phyloP scores from a whole-genome alignment of 1,284 basidiomycete genomes.

The Ceraceosorus bombacis region DNA sequence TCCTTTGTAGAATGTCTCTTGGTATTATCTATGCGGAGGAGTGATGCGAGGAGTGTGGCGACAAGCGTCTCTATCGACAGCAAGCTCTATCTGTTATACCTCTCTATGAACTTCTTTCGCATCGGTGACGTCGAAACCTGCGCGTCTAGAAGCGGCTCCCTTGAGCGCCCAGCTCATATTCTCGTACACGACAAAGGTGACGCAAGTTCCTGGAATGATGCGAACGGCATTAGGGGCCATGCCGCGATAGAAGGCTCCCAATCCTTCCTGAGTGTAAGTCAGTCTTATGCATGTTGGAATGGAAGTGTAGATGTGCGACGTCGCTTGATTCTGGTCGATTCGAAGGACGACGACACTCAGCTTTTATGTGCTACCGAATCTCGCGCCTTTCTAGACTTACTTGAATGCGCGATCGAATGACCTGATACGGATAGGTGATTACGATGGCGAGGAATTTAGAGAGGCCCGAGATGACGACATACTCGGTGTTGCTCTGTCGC shows the following conservation, averaged over 20 bases:
- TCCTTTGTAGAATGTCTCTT: too few relatives aligned
- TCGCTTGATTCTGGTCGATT: constrained; percentile 52
- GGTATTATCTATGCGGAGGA: too few relatives aligned
- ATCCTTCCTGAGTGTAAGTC: constrained; percentile 73
- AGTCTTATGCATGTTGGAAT: constrained; percentile 70
- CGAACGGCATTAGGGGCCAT: constrained; percentile 91
- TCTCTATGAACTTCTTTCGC: not conserved
- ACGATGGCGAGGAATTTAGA: constrained; percentile 80
- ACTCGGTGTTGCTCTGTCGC: constrained; percentile 76
- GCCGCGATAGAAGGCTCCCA: constrained; percentile 86
- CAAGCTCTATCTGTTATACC: too few relatives aligned
- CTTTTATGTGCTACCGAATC: not conserved
- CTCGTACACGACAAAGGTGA: constrained; percentile 97
- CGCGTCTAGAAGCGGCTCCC: constrained; percentile 4
- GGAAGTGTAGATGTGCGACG: constrained; percentile 58
- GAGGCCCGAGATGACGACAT: constrained; percentile 82
- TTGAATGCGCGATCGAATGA: constrained; percentile 87
- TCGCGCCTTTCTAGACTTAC: constrained; percentile 52
- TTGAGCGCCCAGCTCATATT: constrained; percentile 53
- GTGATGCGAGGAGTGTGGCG: too few relatives aligned
- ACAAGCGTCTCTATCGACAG: too few relatives aligned
- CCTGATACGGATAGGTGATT: constrained; percentile 93
- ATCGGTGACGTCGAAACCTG: not conserved
- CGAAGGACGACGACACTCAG: not conserved
- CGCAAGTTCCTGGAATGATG: constrained; percentile 91